Evolutionary conservation across 2,329 filamentous ascomycete species (phyloP).

Genomic region (Aspergillus texensis): DNA sequence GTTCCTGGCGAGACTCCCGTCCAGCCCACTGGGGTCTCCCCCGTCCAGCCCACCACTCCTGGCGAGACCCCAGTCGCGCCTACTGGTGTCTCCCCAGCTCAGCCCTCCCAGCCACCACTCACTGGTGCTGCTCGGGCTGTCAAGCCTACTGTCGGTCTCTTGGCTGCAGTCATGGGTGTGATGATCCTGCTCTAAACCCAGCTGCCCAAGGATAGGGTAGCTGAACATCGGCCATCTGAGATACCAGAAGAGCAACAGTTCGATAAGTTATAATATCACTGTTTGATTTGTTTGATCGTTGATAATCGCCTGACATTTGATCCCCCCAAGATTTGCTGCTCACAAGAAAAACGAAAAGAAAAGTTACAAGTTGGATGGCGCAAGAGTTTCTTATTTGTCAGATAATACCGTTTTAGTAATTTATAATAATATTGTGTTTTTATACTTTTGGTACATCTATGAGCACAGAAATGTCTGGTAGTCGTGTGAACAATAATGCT

Average conservation of each 20-base stretch:
- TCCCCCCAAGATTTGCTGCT: not conserved
- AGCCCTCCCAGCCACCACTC: conserved; percentile 24
- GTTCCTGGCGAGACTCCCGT: conserved; percentile 3
- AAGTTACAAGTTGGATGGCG: conserved; percentile 4
- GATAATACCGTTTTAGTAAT: conserved; percentile 7
- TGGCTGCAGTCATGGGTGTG: conserved; percentile 40
- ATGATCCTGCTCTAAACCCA: conserved; percentile 42
- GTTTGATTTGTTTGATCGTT: not conserved
- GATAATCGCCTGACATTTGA: conserved; percentile 7
- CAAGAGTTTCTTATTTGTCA: conserved; percentile 5
- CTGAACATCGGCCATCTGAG: not conserved
- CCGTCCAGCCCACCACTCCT: not conserved
- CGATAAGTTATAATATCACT: not conserved
- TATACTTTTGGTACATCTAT: not conserved
- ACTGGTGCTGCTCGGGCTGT: conserved; percentile 39
- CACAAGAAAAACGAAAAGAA: not conserved
- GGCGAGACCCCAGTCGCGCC: conserved; percentile 8
- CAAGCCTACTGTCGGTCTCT: conserved; percentile 39
- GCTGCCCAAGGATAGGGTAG: not conserved
- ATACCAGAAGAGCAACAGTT: not conserved
- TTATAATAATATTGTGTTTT: conserved; percentile 40
- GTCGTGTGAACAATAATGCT: not conserved
- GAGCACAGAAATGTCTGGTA: not conserved
- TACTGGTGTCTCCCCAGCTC: conserved; percentile 14
- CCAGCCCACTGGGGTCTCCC: not conserved